phyloP scores from a whole-genome alignment of 129 eudicot genomes.

The Pulicaria dysenterica region DNA sequence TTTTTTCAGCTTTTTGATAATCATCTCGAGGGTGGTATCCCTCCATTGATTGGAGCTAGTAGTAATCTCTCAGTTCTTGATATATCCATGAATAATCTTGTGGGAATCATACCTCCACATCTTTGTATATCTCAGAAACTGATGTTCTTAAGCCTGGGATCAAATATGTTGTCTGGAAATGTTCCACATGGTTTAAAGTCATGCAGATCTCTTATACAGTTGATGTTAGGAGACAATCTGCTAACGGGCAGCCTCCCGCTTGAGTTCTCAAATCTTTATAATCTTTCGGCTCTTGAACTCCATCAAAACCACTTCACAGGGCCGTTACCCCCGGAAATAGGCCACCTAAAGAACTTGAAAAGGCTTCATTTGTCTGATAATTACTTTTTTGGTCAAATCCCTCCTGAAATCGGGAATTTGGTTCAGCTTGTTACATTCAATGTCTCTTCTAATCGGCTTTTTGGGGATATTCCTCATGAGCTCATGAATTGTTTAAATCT shows the following conservation, averaged over 20 bases:
- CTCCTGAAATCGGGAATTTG: constrained; percentile 76
- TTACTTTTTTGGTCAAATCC: constrained; percentile 60
- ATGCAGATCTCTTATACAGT: constrained; percentile 70
- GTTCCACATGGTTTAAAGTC: constrained; percentile 75
- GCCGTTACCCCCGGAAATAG: constrained; percentile 65
- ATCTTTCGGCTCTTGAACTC: constrained; percentile 85
- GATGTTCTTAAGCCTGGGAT: constrained; percentile 77
- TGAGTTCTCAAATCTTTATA: constrained; percentile 61
- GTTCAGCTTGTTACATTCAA: constrained; percentile 74
- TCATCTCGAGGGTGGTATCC: constrained; percentile 69
- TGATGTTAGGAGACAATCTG: constrained; percentile 74
- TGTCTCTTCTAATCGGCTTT: constrained; percentile 67
- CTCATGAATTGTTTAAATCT: constrained; percentile 66
- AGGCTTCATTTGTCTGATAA: constrained; percentile 72
- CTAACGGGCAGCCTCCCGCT: constrained; percentile 79
- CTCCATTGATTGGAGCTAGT: constrained; percentile 63
- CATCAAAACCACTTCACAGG: constrained; percentile 80
- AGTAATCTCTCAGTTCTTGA: constrained; percentile 73
- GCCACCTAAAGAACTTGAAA: constrained; percentile 60
- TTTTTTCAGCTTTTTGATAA: constrained; percentile 81
- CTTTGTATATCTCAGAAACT: constrained; percentile 71
- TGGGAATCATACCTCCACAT: constrained; percentile 66
- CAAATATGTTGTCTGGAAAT: constrained; percentile 75
- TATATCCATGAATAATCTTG: constrained; percentile 70
- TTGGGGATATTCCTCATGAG: constrained; percentile 69